Evolutionary conservation across 2,329 filamentous ascomycete species (phyloP).

Genomic region (Phoma sp.): DNA sequence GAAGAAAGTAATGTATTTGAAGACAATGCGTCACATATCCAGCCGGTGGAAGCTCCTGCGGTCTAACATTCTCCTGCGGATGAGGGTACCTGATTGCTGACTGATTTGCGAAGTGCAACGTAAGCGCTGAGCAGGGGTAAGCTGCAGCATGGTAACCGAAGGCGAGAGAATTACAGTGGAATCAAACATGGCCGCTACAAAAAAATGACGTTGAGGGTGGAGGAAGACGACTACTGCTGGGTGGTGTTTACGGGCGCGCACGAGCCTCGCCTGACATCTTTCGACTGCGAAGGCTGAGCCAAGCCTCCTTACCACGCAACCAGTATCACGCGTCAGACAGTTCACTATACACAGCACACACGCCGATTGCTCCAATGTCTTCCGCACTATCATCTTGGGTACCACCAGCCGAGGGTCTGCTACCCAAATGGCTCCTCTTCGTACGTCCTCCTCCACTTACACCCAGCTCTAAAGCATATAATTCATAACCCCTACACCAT

Average conservation of each 20-base stretch:
- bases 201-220: no score
- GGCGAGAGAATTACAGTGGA: no score
- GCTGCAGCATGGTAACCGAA: no score
- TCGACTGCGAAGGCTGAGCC: no score
- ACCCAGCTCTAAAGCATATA: background rate
- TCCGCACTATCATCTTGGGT: conserved; percentile 30
- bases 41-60: no score
- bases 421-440: conserved; percentile 71
- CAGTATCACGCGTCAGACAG: no score
- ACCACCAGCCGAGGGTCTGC: conserved; percentile 57
- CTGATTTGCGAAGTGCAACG: background rate
- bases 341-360: background rate
- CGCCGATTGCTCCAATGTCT: conserved; percentile 8
- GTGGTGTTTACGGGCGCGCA: background rate
- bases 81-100: background rate
- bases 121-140: background rate
- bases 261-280: conserved; percentile 1
- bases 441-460: conserved; percentile 51
- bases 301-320: no score
- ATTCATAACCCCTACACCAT: conserved; percentile 5
- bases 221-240: background rate
- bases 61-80: no score
- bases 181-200: background rate
- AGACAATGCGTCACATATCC: no score
- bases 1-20: no score